These are phyloP conservation scores for Voacanga thouarsii DNA, from an alignment of 257 asterid species.

Conservation along the genomic window DNA sequence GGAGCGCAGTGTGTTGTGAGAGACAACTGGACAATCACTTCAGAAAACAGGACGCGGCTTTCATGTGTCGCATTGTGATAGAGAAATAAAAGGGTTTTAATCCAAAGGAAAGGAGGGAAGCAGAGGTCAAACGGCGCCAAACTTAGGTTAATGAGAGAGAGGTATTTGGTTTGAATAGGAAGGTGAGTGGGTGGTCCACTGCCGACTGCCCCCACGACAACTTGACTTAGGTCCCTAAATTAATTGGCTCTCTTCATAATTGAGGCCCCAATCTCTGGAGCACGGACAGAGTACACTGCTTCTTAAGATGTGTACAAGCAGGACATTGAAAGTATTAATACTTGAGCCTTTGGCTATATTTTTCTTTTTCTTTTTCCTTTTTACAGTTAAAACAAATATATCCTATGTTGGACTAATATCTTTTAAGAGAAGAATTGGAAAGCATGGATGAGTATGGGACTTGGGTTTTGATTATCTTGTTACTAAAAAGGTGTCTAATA, in stretches of 20 bases:
- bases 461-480: too few species aligned
- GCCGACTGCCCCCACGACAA: not conserved
- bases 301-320: not conserved
- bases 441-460: too few species aligned
- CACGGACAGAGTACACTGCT: not conserved
- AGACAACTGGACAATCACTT: slow-evolving; percentile 1
- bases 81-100: not conserved
- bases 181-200: not conserved
- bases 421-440: too few species aligned
- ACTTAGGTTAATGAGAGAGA: not conserved
- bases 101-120: not conserved
- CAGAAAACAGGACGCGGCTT: slow-evolving; percentile 6
- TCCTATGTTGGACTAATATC: too few species aligned
- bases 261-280: slow-evolving; percentile 4
- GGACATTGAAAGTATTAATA: not conserved
- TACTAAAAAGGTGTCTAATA: not conserved
- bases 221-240: not conserved
- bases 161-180: not conserved
- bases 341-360: not conserved
- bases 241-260: not conserved
- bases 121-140: slow-evolving; percentile 5
- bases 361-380: too few species aligned
- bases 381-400: too few species aligned
- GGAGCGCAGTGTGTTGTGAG: not conserved
- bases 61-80: not conserved